These are phyloP conservation scores for Ophiostoma pallidulum DNA, from an alignment of 2,329 filamentous ascomycete genomes.

Conservation along the genomic window DNA sequence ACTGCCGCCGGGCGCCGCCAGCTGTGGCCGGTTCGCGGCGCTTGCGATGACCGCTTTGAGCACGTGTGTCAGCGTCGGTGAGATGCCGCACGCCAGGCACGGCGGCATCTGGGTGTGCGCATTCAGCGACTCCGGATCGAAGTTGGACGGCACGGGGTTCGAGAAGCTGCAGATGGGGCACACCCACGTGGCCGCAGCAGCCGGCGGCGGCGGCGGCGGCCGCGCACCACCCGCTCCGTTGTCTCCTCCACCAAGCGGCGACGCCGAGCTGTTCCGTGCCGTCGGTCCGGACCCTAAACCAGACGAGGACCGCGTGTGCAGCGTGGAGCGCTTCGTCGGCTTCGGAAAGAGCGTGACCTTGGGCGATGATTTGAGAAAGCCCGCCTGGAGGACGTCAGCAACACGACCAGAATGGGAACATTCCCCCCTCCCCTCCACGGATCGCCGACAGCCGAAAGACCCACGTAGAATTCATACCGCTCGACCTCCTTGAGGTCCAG, in stretches of 20 bases:
- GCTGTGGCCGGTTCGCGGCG: slow-evolving; percentile 46
- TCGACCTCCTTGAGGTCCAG: slow-evolving; percentile 88
- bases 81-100: slow-evolving; percentile 89
- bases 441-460: too few relatives aligned
- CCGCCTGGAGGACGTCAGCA: slow-evolving; percentile 47
- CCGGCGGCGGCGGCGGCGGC: slow-evolving; percentile 35
- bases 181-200: slow-evolving; percentile 73
- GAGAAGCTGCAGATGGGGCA: slow-evolving; percentile 94
- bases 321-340: slow-evolving; percentile 54
- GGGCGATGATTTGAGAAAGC: slow-evolving; percentile 88
- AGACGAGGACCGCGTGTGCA: slow-evolving; percentile 42
- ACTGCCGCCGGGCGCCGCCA: too few relatives aligned
- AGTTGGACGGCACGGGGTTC: slow-evolving; percentile 86
- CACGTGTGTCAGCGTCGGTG: slow-evolving; percentile 71
- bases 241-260: slow-evolving; percentile 36
- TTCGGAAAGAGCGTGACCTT: slow-evolving; percentile 89
- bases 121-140: slow-evolving; percentile 74
- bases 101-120: slow-evolving; percentile 72
- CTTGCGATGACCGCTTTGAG: slow-evolving; percentile 79
- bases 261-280: slow-evolving; percentile 37
- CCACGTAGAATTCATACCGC: slow-evolving; percentile 77
- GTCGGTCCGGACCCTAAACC: slow-evolving; percentile 35
- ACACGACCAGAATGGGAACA: background rate
- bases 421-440: background rate
- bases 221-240: slow-evolving; percentile 30